Evolutionary conservation across 306 rosid species (phyloP), one percentile per base, ranked within the genome.

Genomic region (Geum urbanum): DNA sequence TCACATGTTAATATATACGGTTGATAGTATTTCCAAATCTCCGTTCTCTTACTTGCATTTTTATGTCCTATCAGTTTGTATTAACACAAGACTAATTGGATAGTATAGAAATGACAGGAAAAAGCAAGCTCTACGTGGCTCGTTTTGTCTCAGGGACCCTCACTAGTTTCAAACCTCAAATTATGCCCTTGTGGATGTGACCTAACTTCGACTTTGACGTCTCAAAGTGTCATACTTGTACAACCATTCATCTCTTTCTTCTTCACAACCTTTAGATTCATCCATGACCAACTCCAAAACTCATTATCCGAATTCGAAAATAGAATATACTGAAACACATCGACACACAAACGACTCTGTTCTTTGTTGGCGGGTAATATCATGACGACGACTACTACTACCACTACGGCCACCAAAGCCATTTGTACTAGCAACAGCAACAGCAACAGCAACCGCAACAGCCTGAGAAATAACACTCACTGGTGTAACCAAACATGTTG

Each of bases 181-280:
- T 24, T 22, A 16, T 22, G 65, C 41, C 22, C 16, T 44, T 69
- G 54, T 70, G 65, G 74, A 70, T 70, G 73, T 69, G 73, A 16
- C 24, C 40, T 63, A 19, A 51, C 63, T 32, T 32, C 4, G 50
- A 19, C 55, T 68, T 19, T 51, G 62, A 68, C 51, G 57, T 52
- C 16, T 41, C 37, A 32, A 32, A 32, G 37, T 32, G 37, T 32
- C 37, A 32, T 1, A 32, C 7, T 20, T 22, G 54, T 7, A 64
- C 65, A 27, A 56, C 74, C 74, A 56, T 56, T 70, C 55, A 44
- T 22, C n/a, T 55, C 19, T 12, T 35, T n/a, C 43, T 14, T 20
- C 20, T 15, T 24, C 20, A 15, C n/a, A n/a, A n/a, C n/a, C 16
- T 61, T 51, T 4, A 14, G 4, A 3, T 5, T 67, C n/a, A 18